Evolutionary conservation across 257 asterid genomes (phyloP).

Genomic region (Solanum phureja): DNA sequence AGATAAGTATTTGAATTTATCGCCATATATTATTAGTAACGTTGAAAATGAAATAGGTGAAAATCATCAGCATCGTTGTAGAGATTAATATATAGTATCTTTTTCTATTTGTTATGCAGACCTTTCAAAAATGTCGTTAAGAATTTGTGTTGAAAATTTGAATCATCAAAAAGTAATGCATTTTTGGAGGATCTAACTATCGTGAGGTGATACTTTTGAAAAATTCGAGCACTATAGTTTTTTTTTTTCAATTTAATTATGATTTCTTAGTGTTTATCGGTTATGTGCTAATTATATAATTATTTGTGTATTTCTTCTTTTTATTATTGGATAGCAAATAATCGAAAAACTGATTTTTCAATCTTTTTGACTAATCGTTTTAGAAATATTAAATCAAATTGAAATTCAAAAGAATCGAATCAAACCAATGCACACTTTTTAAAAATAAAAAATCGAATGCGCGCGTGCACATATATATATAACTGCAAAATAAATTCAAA

Average conservation of each 20-base stretch:
- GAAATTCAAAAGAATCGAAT: too few species aligned
- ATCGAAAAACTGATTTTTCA: neutral
- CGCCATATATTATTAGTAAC: constrained; percentile 50
- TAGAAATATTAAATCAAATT: neutral
- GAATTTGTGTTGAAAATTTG: neutral
- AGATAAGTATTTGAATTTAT: constrained; percentile 68
- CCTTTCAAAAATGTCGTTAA: neutral
- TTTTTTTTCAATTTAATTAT: neutral
- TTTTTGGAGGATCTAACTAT: neutral
- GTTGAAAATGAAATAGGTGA: constrained; percentile 10
- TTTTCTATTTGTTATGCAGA: neutral
- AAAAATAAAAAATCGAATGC: too few species aligned
- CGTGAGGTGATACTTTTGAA: neutral
- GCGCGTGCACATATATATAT: too few species aligned
- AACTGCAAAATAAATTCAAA: too few species aligned
- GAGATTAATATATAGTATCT: neutral
- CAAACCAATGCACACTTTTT: too few species aligned
- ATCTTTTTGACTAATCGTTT: neutral
- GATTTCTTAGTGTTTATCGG: neutral
- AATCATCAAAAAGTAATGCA: neutral
- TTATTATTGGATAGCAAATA: neutral
- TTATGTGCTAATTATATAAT: neutral
- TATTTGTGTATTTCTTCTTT: neutral
- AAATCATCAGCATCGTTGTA: neutral
- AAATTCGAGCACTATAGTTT: neutral